These are phyloP conservation scores for Schizosaccharomyces japonicus DNA, from an alignment of 805 yeast species.

Conservation along the genomic window DNA sequence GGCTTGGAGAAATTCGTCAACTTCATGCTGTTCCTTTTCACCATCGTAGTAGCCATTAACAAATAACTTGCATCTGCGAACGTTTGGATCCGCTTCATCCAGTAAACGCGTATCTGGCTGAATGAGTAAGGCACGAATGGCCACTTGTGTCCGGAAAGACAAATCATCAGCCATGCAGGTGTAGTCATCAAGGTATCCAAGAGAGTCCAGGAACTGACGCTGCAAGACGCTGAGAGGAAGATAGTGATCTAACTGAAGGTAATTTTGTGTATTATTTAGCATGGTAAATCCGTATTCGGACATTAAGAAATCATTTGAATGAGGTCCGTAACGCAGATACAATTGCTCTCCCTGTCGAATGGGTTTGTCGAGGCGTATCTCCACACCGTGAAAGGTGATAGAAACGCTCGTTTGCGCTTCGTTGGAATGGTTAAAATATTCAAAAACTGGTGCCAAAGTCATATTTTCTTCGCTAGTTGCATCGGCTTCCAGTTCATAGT, in stretches of 20 bases:
- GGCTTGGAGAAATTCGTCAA: background rate
- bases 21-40: background rate
- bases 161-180: background rate
- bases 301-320: background rate
- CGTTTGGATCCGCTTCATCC: background rate
- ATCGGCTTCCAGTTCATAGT: background rate
- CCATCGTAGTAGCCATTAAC: background rate
- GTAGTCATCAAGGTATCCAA: background rate
- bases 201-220: background rate
- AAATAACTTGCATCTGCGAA: background rate
- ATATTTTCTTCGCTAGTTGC: background rate
- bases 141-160: slow-evolving; percentile 1
- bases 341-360: background rate
- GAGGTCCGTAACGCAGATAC: background rate
- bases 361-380: background rate
- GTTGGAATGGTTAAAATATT: background rate
- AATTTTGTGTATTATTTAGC: background rate
- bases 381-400: background rate
- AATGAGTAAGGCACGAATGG: background rate
- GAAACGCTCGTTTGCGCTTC: background rate
- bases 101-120: background rate
- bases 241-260: background rate
- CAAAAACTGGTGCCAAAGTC: slow-evolving; percentile 1
- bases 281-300: slow-evolving; percentile 2
- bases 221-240: background rate